Percentiles rank a stretch among this genome's conserved stretches.
Evolutionary conservation across 225 moss, liverwort and hornwort genomes (phyloP).

Genomic region (Lunularia cruciata): DNA sequence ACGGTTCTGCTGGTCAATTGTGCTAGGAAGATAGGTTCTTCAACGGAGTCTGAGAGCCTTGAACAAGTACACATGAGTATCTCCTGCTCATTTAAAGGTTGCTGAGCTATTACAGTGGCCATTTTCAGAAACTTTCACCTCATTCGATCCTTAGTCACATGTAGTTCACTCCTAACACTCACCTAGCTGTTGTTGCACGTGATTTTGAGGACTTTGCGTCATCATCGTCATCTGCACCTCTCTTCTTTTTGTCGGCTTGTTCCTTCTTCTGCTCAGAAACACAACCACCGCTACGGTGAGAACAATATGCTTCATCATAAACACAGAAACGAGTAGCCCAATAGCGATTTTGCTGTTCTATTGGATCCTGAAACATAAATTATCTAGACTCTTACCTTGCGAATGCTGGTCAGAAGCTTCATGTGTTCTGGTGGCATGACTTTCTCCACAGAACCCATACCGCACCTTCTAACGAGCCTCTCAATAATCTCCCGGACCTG

Average conservation of each 20-base stretch:
- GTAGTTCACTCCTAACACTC: background rate
- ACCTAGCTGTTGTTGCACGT: slow-evolving; percentile 83
- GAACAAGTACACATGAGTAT: too few relatives aligned
- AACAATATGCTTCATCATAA: background rate
- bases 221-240: slow-evolving; percentile 55
- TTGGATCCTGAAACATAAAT: too few relatives aligned
- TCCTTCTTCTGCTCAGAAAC: slow-evolving; percentile 59
- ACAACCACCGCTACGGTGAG: background rate
- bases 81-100: too few relatives aligned
- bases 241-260: slow-evolving; percentile 79
- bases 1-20: too few relatives aligned
- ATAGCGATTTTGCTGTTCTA: too few relatives aligned
- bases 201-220: slow-evolving; percentile 75
- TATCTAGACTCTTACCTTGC: slow-evolving; percentile 51
- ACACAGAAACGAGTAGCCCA: background rate
- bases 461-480: slow-evolving; percentile 92
- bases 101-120: too few relatives aligned
- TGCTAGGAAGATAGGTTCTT: too few relatives aligned
- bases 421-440: slow-evolving; percentile 95
- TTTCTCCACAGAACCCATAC: slow-evolving; percentile 77
- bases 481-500: slow-evolving; percentile 85
- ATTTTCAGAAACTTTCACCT: too few relatives aligned
- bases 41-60: too few relatives aligned
- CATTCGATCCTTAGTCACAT: too few relatives aligned
- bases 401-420: slow-evolving; percentile 92